Conservation (phyloP, 2,329 filamentous ascomycete species). For the Colletotrichum destructivum region DNA sequence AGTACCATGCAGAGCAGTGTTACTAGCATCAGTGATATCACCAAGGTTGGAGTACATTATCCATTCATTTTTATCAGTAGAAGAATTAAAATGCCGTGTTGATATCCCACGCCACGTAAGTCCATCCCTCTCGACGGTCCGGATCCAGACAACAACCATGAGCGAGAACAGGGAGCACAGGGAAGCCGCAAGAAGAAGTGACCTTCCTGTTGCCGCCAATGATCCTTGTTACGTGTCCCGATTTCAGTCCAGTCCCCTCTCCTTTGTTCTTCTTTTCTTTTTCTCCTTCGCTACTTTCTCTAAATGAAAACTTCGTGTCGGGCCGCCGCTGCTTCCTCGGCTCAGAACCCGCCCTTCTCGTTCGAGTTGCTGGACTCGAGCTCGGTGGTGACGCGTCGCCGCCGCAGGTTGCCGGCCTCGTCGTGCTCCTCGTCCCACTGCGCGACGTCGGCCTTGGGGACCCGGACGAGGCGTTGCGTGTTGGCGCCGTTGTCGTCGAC, state of each 20-base stretch:
- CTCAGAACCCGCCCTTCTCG: constrained; percentile 16
- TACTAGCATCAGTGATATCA: too few relatives aligned
- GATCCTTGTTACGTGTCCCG: neutral
- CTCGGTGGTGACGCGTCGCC: constrained; percentile 32
- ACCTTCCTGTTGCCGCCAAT: neutral
- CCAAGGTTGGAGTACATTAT: too few relatives aligned
- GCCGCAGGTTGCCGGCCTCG: constrained; percentile 55
- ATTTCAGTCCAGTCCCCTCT: neutral
- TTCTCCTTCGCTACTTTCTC: neutral
- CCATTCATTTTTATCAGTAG: neutral
- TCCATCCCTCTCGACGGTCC: neutral
- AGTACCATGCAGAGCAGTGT: too few relatives aligned
- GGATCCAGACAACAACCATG: neutral
- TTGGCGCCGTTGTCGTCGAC: constrained; percentile 61
- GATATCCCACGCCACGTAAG: neutral
- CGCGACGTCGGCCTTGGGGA: constrained; percentile 65
- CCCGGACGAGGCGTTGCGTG: constrained; percentile 65
- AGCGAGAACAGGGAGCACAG: neutral
- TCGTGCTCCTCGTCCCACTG: constrained; percentile 74
- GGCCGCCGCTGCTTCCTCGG: too few relatives aligned
- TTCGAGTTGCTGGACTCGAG: constrained; percentile 31
- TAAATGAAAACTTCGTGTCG: neutral
- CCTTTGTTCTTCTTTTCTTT: neutral
- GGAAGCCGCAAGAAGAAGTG: neutral
- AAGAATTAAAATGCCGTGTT: neutral